These are phyloP conservation scores for Erysimum cheiri DNA, from an alignment of 441 rosid species.

Conservation along the genomic window DNA sequence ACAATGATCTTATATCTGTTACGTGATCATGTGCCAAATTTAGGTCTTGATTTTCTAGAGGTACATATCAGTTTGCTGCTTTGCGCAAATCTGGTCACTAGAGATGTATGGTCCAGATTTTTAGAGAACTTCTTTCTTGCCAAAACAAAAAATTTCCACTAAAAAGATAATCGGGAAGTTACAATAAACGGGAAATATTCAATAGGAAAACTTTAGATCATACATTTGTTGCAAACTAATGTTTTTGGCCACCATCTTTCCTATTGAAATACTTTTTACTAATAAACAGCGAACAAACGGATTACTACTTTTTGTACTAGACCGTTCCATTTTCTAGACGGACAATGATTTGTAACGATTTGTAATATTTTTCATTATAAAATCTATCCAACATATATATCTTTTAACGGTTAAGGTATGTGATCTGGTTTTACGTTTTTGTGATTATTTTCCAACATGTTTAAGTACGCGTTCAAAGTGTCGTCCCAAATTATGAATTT, in stretches of 20 bases:
- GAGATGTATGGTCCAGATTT: neutral
- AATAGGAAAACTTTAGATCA: neutral
- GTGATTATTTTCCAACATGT: neutral
- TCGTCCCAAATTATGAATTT: neutral
- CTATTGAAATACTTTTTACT: neutral
- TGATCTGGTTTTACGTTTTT: neutral
- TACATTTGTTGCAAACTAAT: slow-evolving; percentile 6
- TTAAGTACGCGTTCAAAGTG: neutral
- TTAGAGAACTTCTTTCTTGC: slow-evolving; percentile 26
- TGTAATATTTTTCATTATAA: neutral
- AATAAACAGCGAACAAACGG: neutral
- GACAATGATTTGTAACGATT: too few species aligned
- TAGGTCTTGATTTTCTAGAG: slow-evolving; percentile 3
- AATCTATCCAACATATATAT: neutral
- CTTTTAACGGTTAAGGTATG: neutral
- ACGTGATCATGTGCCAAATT: slow-evolving; percentile 32
- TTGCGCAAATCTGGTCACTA: slow-evolving; percentile 5
- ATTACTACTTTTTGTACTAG: neutral
- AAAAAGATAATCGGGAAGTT: neutral
- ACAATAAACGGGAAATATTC: neutral
- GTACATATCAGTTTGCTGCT: slow-evolving; percentile 10
- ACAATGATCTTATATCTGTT: slow-evolving; percentile 13
- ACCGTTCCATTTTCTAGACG: neutral
- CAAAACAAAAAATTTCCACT: neutral
- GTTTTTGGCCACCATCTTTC: neutral